Evolutionary conservation across 2,329 filamentous ascomycete species (phyloP).

Genomic region (Colletotrichum gigasporum): DNA sequence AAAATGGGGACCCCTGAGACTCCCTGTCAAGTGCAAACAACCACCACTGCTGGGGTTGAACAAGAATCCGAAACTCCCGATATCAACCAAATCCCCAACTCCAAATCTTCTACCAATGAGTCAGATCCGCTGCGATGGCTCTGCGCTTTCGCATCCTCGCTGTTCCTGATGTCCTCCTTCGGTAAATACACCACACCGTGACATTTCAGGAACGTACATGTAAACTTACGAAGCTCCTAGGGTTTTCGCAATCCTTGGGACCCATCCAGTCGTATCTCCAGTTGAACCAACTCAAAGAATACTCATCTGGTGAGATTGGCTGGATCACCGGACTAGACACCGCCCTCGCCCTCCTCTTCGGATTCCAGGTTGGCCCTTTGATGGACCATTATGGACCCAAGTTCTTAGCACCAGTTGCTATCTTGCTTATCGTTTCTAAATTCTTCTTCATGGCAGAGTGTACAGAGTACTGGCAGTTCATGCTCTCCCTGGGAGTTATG

Average conservation of each 20-base stretch:
- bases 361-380: slow-evolving; percentile 56
- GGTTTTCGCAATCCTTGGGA: slow-evolving; percentile 57
- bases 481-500: slow-evolving; percentile 43
- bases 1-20: neutral
- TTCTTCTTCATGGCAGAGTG: slow-evolving; percentile 58
- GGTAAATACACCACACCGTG: neutral
- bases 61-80: neutral
- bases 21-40: neutral
- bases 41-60: neutral
- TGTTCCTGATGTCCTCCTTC: slow-evolving; percentile 1
- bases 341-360: slow-evolving; percentile 53
- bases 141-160: neutral
- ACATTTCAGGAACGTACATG: no score
- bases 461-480: slow-evolving; percentile 56
- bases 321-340: slow-evolving; percentile 58
- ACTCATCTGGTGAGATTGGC: slow-evolving; percentile 53
- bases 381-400: slow-evolving; percentile 57
- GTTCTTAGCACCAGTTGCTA: slow-evolving; percentile 47
- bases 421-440: slow-evolving; percentile 45
- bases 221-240: no score
- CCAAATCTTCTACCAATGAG: neutral
- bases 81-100: neutral
- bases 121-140: neutral
- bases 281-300: slow-evolving; percentile 51
- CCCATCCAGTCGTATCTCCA: slow-evolving; percentile 56